phyloP scores from a whole-genome alignment of 2,329 filamentous ascomycete species.

The Clarireedia homoeocarpa region DNA sequence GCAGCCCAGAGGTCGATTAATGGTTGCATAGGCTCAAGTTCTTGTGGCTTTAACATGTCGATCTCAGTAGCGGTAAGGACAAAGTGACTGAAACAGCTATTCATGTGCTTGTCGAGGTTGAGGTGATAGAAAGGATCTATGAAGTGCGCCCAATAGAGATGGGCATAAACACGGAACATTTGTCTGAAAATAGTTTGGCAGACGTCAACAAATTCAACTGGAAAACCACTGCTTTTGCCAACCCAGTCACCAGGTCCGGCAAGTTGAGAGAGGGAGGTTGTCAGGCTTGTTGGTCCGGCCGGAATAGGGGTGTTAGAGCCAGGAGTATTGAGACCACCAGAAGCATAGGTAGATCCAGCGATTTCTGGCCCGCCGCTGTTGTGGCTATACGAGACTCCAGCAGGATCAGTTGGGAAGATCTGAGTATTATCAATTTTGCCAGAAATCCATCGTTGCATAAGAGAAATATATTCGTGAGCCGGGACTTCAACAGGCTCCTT shows the following conservation, averaged over 20 bases:
- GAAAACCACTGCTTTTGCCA: slow-evolving; percentile 88
- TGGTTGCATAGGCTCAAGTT: slow-evolving; percentile 93
- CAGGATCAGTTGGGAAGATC: slow-evolving; percentile 84
- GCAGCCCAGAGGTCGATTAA: slow-evolving; percentile 87
- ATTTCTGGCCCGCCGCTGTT: slow-evolving; percentile 54
- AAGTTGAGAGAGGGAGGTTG: slow-evolving; percentile 52
- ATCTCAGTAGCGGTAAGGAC: slow-evolving; percentile 72
- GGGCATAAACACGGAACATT: slow-evolving; percentile 97
- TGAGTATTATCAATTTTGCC: slow-evolving; percentile 86
- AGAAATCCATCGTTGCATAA: slow-evolving; percentile 95
- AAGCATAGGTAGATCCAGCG: slow-evolving; percentile 46
- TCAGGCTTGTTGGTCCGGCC: slow-evolving; percentile 35
- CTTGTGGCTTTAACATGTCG: slow-evolving; percentile 78
- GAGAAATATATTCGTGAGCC: slow-evolving; percentile 85
- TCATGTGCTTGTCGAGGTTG: slow-evolving; percentile 72
- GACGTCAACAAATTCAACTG: slow-evolving; percentile 78
- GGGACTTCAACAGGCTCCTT: slow-evolving; percentile 86
- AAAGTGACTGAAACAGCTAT: slow-evolving; percentile 84
- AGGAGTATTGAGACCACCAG: slow-evolving; percentile 41
- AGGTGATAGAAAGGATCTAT: slow-evolving; percentile 76
- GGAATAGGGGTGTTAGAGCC: slow-evolving; percentile 31
- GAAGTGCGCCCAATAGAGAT: slow-evolving; percentile 97
- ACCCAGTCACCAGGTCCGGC: slow-evolving; percentile 65
- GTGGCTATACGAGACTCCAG: slow-evolving; percentile 57
- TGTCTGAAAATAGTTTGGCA: slow-evolving; percentile 93